A percentile compares a stretch with the other conserved stretches of the same genome.
Evolutionary conservation across 176 grass and related monocot species (phyloP).

Genomic region (Rhynchospora breviuscula): DNA sequence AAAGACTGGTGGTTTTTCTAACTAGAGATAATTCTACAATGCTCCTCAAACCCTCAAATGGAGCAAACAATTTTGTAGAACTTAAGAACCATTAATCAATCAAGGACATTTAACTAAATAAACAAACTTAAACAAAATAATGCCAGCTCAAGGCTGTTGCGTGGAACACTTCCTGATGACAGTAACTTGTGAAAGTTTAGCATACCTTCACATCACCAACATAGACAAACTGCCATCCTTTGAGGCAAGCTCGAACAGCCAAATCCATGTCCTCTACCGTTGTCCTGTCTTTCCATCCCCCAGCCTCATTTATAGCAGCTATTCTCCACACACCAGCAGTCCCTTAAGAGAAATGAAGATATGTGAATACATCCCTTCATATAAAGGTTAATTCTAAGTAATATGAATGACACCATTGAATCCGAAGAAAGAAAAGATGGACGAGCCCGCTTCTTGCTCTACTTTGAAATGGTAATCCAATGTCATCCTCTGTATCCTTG

Average conservation of each 20-base stretch:
- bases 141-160: neutral
- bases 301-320: conserved; percentile 75
- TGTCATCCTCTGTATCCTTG: conserved; percentile 98
- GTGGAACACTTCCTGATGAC: neutral
- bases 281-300: conserved; percentile 94
- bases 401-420: conserved; percentile 70
- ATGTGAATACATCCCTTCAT: neutral
- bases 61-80: neutral
- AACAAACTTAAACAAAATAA: neutral
- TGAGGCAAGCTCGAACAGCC: conserved; percentile 71
- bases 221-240: conserved; percentile 94
- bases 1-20: neutral
- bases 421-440: conserved; percentile 80
- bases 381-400: neutral
- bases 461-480: conserved; percentile 99
- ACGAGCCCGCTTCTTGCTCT: conserved; percentile 94
- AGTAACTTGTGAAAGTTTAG: neutral
- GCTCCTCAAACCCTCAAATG: neutral
- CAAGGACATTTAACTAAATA: neutral
- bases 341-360: conserved; percentile 38
- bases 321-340: conserved; percentile 95
- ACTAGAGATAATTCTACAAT: neutral
- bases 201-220: conserved; percentile 76
- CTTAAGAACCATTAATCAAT: neutral
- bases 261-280: conserved; percentile 99